Conservation (phyloP, 176 grass and related monocot genomes). For the Avena insularis region DNA sequence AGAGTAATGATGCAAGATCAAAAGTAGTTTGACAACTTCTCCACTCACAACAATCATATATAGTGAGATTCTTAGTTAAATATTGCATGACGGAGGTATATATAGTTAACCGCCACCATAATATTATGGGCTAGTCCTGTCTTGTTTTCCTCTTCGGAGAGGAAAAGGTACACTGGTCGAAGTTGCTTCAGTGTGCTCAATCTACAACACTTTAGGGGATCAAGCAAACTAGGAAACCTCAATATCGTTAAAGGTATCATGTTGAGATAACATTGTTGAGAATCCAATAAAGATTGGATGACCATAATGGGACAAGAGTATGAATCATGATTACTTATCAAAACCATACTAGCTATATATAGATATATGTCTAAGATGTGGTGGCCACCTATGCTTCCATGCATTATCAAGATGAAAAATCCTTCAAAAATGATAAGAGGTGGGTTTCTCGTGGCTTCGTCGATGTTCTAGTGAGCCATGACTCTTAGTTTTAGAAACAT, state of each 20-base stretch:
- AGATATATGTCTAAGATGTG: no score
- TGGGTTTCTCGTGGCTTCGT: no score
- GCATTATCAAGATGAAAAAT: no score
- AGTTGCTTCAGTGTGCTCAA: background rate
- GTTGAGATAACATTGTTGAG: conserved; percentile 26
- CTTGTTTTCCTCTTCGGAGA: conserved; percentile 35
- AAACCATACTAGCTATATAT: background rate
- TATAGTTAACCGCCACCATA: background rate
- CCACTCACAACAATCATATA: conserved; percentile 29
- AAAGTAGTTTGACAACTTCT: conserved; percentile 12
- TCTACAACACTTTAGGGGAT: background rate
- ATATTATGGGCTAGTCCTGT: background rate
- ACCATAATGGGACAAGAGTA: background rate
- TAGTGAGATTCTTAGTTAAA: background rate
- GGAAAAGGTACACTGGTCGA: conserved; percentile 5
- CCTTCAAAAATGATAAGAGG: no score
- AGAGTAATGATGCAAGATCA: conserved; percentile 9
- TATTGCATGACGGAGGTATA: background rate
- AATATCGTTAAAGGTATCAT: background rate
- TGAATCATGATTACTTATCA: conserved; percentile 3
- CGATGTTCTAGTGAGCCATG: no score
- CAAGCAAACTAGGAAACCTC: background rate
- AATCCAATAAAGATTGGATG: background rate
- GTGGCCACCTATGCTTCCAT: no score
- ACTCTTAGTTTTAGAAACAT: no score